phyloP scores from a whole-genome alignment of 441 rosid species.

The Gossypium aridum region DNA sequence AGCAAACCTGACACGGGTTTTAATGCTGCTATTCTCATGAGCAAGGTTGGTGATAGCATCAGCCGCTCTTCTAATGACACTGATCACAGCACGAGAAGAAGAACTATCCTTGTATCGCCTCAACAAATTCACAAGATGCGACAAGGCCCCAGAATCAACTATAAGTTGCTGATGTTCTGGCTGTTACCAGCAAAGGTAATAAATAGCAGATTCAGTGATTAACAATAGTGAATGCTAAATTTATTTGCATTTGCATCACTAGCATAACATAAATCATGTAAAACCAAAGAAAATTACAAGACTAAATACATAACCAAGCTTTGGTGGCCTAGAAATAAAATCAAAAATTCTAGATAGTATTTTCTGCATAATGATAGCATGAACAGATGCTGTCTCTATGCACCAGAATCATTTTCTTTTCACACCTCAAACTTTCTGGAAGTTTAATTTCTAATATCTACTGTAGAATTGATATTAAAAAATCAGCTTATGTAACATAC shows the following conservation, averaged over 20 bases:
- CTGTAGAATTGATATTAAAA: not conserved
- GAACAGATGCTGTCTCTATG: not conserved
- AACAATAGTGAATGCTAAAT: not conserved
- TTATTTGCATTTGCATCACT: not conserved
- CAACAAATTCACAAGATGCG: not conserved
- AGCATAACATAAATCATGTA: not conserved
- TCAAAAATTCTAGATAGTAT: not conserved
- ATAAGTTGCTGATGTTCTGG: not conserved
- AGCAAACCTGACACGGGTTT: constrained; percentile 1
- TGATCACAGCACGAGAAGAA: not conserved
- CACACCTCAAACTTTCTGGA: not conserved
- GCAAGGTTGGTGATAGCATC: constrained; percentile 1
- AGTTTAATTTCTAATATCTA: not conserved
- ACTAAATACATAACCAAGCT: not conserved
- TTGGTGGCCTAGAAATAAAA: not conserved
- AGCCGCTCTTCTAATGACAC: constrained; percentile 1
- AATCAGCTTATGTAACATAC: not conserved
- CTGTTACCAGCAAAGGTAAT: not conserved
- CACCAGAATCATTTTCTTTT: not conserved
- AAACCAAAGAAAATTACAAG: not conserved
- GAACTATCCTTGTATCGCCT: not conserved
- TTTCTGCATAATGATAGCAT: not conserved
- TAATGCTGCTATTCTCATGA: not conserved
- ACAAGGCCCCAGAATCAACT: constrained; percentile 1
- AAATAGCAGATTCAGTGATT: not conserved